These are phyloP conservation scores for Microcera coccophila DNA, from an alignment of 2,329 filamentous ascomycete species.

Conservation along the genomic window DNA sequence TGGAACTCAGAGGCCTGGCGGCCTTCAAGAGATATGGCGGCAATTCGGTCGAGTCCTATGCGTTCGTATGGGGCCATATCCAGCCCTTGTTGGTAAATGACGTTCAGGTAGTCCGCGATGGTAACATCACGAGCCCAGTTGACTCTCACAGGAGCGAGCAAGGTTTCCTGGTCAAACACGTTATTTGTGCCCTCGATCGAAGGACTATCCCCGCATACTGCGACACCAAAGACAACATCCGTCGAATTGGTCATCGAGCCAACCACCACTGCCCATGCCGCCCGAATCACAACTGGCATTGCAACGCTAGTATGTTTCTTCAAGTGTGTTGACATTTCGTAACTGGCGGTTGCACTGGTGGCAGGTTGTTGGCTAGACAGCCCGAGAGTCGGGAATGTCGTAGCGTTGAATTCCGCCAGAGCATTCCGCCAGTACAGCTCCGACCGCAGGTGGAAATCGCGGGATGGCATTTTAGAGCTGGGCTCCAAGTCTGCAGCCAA, in stretches of 20 bases:
- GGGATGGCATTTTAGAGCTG: too few relatives aligned
- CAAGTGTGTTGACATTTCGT: too few relatives aligned
- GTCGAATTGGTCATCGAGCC: not conserved
- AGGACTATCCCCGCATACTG: not conserved
- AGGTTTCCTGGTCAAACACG: not conserved
- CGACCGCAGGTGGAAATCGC: too few relatives aligned
- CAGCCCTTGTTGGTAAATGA: not conserved
- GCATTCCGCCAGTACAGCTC: too few relatives aligned
- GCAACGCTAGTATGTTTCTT: not conserved
- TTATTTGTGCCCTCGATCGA: not conserved
- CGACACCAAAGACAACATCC: not conserved
- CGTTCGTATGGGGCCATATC: not conserved
- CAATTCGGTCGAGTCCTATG: constrained; percentile 14
- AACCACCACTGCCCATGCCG: not conserved
- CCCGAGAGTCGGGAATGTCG: too few relatives aligned
- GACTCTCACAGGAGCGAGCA: not conserved
- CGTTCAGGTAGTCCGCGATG: too few relatives aligned
- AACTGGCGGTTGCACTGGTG: not conserved
- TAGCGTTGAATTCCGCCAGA: too few relatives aligned
- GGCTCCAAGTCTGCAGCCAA: too few relatives aligned
- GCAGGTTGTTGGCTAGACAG: too few relatives aligned
- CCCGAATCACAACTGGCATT: not conserved
- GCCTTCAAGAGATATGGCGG: not conserved
- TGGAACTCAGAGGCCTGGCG: not conserved
- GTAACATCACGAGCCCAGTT: too few relatives aligned